phyloP scores from a whole-genome alignment of 2,329 filamentous ascomycete genomes.

The Falciphora oryzae region DNA sequence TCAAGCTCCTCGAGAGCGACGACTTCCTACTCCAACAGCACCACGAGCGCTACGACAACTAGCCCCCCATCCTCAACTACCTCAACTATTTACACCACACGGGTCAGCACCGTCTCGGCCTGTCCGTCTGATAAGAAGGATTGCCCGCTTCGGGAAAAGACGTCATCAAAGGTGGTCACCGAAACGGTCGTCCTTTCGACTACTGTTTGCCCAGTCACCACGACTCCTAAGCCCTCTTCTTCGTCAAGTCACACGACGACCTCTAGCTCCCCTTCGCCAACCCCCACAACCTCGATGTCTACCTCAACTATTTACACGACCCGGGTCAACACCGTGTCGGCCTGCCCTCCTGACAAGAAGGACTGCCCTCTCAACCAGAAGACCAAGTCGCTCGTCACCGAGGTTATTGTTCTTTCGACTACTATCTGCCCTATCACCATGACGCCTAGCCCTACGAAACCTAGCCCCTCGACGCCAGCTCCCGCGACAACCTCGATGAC shows the following conservation, averaged over 20 bases:
- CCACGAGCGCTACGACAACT: not conserved
- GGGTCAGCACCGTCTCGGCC: constrained; percentile 2
- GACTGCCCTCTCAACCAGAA: constrained; percentile 4
- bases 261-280: not conserved
- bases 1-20: too few species aligned
- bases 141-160: not conserved
- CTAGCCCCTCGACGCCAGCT: too few species aligned
- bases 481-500: not conserved
- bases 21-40: too few species aligned
- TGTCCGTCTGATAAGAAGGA: not conserved
- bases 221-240: not conserved
- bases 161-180: too few species aligned
- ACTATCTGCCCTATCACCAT: not conserved
- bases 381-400: not conserved
- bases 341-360: not conserved
- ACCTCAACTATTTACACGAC: constrained; percentile 8
- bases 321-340: constrained; percentile 2
- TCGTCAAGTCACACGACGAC: not conserved
- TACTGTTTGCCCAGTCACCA: not conserved
- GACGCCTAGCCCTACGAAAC: too few species aligned
- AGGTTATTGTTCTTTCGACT: not conserved
- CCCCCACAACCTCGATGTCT: not conserved
- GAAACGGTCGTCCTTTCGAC: not conserved
- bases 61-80: not conserved
- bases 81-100: constrained; percentile 5